Evolutionary conservation across 176 grass and related monocot genomes (phyloP).

Genomic region (Bromus sterilis): DNA sequence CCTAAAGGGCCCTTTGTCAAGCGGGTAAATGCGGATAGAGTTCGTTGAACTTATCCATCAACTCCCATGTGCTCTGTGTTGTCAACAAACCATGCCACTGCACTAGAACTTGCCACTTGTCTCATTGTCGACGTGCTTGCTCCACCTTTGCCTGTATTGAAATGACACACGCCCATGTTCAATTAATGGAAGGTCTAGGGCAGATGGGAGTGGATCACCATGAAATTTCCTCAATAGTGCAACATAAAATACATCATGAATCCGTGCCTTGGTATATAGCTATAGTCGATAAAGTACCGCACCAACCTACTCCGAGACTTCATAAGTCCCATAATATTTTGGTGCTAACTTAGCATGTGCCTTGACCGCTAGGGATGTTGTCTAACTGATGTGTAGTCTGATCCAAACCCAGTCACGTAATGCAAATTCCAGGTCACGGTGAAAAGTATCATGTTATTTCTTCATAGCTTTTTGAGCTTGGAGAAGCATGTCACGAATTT

Average conservation of each 20-base stretch:
- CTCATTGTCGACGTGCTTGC: neutral
- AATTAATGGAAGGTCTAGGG: neutral
- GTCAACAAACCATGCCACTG: neutral
- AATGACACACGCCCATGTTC: neutral
- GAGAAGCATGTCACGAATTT: neutral
- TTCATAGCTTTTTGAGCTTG: neutral
- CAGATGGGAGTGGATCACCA: neutral
- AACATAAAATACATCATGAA: too few relatives aligned
- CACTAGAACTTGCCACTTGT: neutral
- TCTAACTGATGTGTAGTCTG: neutral
- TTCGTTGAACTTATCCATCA: neutral
- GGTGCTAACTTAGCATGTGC: too few relatives aligned
- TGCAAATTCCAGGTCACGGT: neutral
- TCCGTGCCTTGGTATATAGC: neutral
- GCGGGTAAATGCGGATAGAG: neutral
- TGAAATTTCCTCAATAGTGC: neutral
- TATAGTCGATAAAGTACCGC: neutral
- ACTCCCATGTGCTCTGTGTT: neutral
- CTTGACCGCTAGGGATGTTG: neutral
- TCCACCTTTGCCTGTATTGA: neutral
- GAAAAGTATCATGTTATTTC: neutral
- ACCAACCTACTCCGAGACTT: neutral
- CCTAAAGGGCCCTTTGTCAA: neutral
- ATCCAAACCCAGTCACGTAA: neutral
- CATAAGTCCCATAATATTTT: neutral